Percentiles rank a stretch among this genome's conserved stretches.
phyloP scores from a whole-genome alignment of 768 basidiomycete species.

The Boletus vinaceobasis region DNA sequence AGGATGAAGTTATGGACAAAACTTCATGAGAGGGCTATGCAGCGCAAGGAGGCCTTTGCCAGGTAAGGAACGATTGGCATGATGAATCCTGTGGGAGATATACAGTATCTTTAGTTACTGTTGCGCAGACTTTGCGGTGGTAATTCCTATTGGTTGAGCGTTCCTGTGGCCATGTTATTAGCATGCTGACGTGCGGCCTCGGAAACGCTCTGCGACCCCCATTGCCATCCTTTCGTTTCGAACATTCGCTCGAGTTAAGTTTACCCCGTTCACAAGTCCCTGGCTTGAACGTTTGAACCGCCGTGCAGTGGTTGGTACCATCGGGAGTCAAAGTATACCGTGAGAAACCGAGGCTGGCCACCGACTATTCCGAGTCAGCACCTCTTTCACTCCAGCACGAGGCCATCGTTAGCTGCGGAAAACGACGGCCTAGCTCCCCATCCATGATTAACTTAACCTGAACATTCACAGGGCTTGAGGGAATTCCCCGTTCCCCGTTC shows the following conservation, averaged over 20 bases:
- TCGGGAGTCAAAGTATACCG: not conserved
- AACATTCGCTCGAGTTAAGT: too few relatives aligned
- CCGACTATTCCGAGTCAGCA: too few relatives aligned
- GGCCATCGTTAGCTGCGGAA: too few relatives aligned
- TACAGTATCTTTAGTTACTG: not conserved
- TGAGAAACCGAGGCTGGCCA: not conserved
- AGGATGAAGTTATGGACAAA: not conserved
- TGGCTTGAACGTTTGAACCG: too few relatives aligned
- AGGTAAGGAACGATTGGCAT: not conserved
- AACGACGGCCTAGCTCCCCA: too few relatives aligned
- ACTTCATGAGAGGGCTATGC: not conserved
- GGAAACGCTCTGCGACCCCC: not conserved
- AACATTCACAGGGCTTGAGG: not conserved
- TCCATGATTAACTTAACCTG: not conserved
- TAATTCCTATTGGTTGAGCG: not conserved
- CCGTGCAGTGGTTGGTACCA: not conserved
- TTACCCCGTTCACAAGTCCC: too few relatives aligned
- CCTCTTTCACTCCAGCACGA: too few relatives aligned
- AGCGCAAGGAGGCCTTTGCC: not conserved
- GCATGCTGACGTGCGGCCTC: too few relatives aligned
- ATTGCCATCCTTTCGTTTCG: not conserved
- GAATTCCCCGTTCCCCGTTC: not conserved
- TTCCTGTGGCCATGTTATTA: too few relatives aligned
- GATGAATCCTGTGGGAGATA: not conserved
- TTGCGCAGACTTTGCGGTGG: not conserved